phyloP scores from a whole-genome alignment of 805 yeast genomes.

The Pichia manshurica region DNA sequence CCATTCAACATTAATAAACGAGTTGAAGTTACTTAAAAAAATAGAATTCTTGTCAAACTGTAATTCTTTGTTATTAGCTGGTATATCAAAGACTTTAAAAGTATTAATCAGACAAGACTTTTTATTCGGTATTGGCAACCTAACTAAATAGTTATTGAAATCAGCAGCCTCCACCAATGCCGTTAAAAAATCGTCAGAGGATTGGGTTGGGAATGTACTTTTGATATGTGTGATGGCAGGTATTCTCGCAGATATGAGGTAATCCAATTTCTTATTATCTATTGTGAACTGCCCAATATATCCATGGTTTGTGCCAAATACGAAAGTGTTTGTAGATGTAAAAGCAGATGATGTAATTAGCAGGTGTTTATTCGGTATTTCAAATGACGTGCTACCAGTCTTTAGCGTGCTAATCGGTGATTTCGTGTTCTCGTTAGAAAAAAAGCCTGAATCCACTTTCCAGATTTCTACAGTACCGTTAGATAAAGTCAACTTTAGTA shows the following conservation, averaged over 20 bases:
- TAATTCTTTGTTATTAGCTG: conserved; percentile 1
- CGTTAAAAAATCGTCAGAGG: conserved; percentile 9
- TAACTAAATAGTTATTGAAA: conserved; percentile 11
- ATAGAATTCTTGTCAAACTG: conserved; percentile 4
- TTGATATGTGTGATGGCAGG: conserved; percentile 20
- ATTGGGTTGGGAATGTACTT: neutral
- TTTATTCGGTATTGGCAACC: conserved; percentile 8
- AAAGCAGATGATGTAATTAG: conserved; percentile 24
- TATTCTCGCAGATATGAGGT: conserved; percentile 20
- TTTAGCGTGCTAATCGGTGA: conserved; percentile 6
- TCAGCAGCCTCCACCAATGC: conserved; percentile 19
- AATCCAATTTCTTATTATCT: conserved; percentile 18
- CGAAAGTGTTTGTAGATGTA: conserved; percentile 22
- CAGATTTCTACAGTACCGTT: conserved; percentile 25
- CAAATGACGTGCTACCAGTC: conserved; percentile 13
- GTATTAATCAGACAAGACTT: conserved; percentile 3
- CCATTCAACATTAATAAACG: conserved; percentile 11
- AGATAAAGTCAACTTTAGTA: conserved; percentile 25
- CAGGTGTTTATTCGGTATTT: conserved; percentile 13
- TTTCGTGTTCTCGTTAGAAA: conserved; percentile 1
- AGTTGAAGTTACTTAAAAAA: neutral
- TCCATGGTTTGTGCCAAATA: conserved; percentile 27
- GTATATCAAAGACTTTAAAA: neutral
- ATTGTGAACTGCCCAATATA: conserved; percentile 24
- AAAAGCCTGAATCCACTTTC: conserved; percentile 18